These are phyloP conservation scores for Cytidiella melzeri DNA, from an alignment of 768 basidiomycete species.

Conservation along the genomic window DNA sequence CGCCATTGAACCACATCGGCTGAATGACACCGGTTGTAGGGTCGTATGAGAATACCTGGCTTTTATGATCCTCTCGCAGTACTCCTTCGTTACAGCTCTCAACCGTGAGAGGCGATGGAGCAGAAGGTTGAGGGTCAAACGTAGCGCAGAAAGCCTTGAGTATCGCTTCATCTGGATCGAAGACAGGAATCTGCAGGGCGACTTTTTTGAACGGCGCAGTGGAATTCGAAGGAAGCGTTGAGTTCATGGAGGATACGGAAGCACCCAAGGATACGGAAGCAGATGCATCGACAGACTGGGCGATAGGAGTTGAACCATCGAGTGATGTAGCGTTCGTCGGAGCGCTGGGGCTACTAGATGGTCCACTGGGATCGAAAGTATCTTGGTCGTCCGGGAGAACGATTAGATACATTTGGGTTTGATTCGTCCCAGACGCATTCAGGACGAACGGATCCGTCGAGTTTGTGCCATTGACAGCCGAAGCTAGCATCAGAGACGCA, in stretches of 20 bases:
- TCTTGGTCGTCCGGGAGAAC: conserved; percentile 4
- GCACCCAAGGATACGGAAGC: neutral
- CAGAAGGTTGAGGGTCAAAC: conserved; percentile 46
- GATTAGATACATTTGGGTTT: conserved; percentile 26
- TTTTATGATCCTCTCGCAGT: conserved; percentile 27
- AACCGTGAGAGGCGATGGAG: conserved; percentile 45
- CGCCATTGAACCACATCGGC: conserved; percentile 42
- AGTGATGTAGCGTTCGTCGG: conserved; percentile 4
- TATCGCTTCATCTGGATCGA: conserved; percentile 29
- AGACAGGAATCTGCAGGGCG: conserved; percentile 38
- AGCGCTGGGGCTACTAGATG: conserved; percentile 16
- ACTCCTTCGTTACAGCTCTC: conserved; percentile 32
- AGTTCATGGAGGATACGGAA: neutral
- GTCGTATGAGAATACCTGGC: conserved; percentile 59
- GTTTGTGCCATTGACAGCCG: neutral
- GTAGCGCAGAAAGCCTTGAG: conserved; percentile 52
- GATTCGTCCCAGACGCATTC: conserved; percentile 24
- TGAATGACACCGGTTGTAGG: conserved; percentile 38
- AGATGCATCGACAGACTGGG: neutral
- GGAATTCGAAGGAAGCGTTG: neutral
- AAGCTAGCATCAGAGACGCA: conserved; percentile 34
- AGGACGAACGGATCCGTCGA: conserved; percentile 25
- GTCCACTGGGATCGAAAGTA: conserved; percentile 15
- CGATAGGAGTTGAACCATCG: neutral
- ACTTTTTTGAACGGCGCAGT: conserved; percentile 25